These are phyloP conservation scores for Trichosanthes truncata DNA, from an alignment of 306 rosid genomes.

Conservation along the genomic window DNA sequence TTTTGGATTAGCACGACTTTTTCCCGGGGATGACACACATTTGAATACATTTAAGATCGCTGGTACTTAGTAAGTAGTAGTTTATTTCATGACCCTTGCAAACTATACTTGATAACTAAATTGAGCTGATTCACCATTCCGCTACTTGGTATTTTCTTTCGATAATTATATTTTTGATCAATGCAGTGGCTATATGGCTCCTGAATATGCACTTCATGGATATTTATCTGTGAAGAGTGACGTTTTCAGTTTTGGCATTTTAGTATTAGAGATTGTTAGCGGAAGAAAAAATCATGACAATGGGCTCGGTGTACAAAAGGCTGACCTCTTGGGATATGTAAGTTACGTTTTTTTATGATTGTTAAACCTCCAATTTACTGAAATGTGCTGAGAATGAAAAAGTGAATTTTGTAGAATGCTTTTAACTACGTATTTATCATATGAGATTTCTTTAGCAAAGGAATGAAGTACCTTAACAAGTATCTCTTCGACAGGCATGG, in stretches of 20 bases:
- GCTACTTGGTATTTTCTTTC: background rate
- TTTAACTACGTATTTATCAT: background rate
- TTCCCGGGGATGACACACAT: slow-evolving; percentile 92
- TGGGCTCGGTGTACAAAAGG: slow-evolving; percentile 39
- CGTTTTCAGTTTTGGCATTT: slow-evolving; percentile 77
- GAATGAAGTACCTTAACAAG: background rate
- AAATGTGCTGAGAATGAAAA: background rate
- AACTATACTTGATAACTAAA: background rate
- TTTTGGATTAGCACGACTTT: slow-evolving; percentile 83
- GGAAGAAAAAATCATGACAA: slow-evolving; percentile 63
- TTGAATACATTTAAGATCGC: slow-evolving; percentile 69
- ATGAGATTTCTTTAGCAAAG: background rate
- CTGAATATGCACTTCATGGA: slow-evolving; percentile 84
- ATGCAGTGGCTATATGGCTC: slow-evolving; percentile 88
- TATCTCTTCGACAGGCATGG: slow-evolving; percentile 58
- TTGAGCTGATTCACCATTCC: background rate
- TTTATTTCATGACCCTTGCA: slow-evolving; percentile 3
- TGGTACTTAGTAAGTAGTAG: slow-evolving; percentile 79
- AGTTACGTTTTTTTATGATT: slow-evolving; percentile 19
- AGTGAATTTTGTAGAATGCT: background rate
- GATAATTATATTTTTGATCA: background rate
- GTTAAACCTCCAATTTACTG: background rate
- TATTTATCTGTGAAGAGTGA: slow-evolving; percentile 77
- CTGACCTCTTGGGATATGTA: slow-evolving; percentile 72
- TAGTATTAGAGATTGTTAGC: slow-evolving; percentile 73